A percentile compares a stretch with the other conserved stretches of the same genome.
Evolutionary conservation across 441 rosid species (phyloP).

Genomic region (Mallotus repandus): DNA sequence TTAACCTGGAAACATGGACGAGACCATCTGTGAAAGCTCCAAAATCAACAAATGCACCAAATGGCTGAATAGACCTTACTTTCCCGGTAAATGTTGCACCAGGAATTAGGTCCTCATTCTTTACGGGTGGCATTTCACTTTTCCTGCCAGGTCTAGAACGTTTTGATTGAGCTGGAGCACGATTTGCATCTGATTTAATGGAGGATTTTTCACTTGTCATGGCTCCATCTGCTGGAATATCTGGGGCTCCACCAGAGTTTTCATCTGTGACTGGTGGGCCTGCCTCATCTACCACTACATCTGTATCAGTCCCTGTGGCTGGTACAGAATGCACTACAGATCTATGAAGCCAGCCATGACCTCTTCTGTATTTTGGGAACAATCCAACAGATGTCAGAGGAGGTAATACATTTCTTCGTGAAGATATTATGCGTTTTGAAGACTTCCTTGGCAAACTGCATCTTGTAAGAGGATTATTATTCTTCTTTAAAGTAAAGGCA

Average conservation of each 20-base stretch:
- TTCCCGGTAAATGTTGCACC: constrained; percentile 88
- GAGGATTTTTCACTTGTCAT: constrained; percentile 39
- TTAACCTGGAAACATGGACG: constrained; percentile 88
- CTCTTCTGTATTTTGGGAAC: constrained; percentile 50
- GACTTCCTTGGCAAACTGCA: constrained; percentile 52
- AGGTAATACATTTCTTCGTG: constrained; percentile 47
- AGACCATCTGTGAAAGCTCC: constrained; percentile 96
- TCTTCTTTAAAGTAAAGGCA: constrained; percentile 44
- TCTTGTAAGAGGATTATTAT: constrained; percentile 34
- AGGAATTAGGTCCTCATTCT: constrained; percentile 56
- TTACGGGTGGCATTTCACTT: constrained; percentile 78
- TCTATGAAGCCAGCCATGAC: constrained; percentile 36
- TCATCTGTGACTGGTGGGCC: constrained; percentile 48
- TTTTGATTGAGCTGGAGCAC: constrained; percentile 46
- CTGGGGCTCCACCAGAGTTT: constrained; percentile 35
- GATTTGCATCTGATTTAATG: constrained; percentile 28
- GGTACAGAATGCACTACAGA: constrained; percentile 27
- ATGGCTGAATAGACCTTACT: constrained; percentile 89
- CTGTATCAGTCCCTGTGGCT: constrained; percentile 71
- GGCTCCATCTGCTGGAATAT: constrained; percentile 32
- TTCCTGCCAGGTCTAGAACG: constrained; percentile 59
- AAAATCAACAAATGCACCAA: constrained; percentile 88
- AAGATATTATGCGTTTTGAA: constrained; percentile 29
- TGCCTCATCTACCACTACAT: constrained; percentile 67
- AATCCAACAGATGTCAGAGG: constrained; percentile 43